Conservation (phyloP, 2,329 filamentous ascomycete species). For the Pseudogymnoascus sp. region DNA sequence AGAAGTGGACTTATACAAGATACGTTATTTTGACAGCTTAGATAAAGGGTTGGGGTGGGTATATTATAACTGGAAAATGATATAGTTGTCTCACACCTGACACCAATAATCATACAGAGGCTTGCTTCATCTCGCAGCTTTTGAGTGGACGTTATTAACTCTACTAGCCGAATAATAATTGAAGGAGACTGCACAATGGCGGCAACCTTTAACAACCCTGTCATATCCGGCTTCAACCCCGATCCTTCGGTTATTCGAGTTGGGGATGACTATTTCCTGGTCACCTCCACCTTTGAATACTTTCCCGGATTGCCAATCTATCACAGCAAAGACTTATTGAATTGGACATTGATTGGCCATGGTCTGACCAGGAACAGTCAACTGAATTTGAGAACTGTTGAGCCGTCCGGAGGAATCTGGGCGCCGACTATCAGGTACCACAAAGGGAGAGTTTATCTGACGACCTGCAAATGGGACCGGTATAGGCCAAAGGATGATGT, state of each 20-base stretch:
- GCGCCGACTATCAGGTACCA: slow-evolving; percentile 40
- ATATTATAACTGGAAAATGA: neutral
- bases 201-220: neutral
- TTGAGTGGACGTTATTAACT: neutral
- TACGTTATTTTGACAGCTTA: neutral
- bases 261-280: slow-evolving; percentile 44
- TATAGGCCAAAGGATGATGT: slow-evolving; percentile 36
- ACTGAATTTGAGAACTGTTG: slow-evolving; percentile 42
- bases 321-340: slow-evolving; percentile 42
- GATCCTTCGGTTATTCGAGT: slow-evolving; percentile 45
- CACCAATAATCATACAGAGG: neutral
- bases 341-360: slow-evolving; percentile 44
- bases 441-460: slow-evolving; percentile 37
- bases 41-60: neutral
- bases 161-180: too few relatives aligned
- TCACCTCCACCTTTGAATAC: slow-evolving; percentile 54
- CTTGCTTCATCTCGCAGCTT: neutral
- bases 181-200: neutral
- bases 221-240: slow-evolving; percentile 45
- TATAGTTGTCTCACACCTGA: neutral
- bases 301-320: slow-evolving; percentile 55
- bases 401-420: slow-evolving; percentile 42
- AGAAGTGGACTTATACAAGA: neutral
- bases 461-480: slow-evolving; percentile 36
- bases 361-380: slow-evolving; percentile 42